These are phyloP conservation scores for Gossypium laxum DNA, from an alignment of 441 rosid genomes.

Conservation along the genomic window DNA sequence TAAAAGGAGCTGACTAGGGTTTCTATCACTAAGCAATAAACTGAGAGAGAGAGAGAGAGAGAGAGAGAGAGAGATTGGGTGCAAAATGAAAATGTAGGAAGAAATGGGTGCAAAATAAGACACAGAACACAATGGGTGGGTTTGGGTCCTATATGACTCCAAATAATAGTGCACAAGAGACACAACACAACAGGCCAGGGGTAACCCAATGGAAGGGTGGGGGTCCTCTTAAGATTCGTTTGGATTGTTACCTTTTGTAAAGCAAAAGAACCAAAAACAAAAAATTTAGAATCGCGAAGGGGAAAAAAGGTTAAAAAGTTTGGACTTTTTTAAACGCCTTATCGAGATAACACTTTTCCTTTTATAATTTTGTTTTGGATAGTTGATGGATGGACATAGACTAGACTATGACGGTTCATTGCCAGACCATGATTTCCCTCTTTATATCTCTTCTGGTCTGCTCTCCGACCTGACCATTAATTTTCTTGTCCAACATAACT, in stretches of 20 bases:
- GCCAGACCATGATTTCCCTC: conserved; percentile 12
- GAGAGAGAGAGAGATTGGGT: not conserved
- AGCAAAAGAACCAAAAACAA: not conserved
- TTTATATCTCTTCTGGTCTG: conserved; percentile 19
- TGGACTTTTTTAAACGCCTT: conserved; percentile 6
- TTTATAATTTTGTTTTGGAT: conserved; percentile 8
- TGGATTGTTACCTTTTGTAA: conserved; percentile 25
- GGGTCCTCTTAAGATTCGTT: conserved; percentile 24
- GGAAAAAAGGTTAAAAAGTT: not conserved
- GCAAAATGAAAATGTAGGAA: not conserved
- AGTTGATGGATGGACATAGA: conserved; percentile 16
- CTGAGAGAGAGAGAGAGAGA: no score
- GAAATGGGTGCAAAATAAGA: not conserved
- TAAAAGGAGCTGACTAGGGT: not conserved
- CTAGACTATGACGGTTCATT: conserved; percentile 31
- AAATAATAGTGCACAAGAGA: not conserved
- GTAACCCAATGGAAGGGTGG: not conserved
- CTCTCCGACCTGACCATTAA: conserved; percentile 12
- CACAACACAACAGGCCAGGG: not conserved
- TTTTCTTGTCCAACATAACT: conserved; percentile 21
- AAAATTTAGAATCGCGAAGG: not conserved
- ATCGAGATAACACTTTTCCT: not conserved
- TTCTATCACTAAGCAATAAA: not conserved
- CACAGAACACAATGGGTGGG: not conserved
- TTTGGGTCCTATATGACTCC: conserved; percentile 7